Base-by-base conservation (phyloP, 192 early-diverging fungal species). In the Umbelopsis sp. region DNA sequence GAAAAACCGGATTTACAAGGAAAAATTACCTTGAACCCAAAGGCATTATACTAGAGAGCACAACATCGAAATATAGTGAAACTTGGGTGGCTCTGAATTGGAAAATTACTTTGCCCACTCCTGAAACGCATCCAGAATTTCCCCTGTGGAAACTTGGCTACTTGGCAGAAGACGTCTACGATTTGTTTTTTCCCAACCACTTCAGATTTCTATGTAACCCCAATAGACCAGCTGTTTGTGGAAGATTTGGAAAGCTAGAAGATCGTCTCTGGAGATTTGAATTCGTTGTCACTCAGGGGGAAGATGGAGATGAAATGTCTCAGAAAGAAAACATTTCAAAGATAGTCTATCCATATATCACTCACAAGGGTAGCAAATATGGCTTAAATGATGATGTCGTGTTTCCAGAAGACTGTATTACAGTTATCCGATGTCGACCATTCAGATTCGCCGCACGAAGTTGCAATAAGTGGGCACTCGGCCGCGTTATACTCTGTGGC, bases 401-500 rank as follows among this genome's bases (percentile, higher is more conserved):
- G 1, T 66, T 46, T 46, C 65, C 65, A 23, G 65, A 66, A 46
- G 65, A 66, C 16, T 66, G 65, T 20, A 66, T 66, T 16, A 41
- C 33, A 21, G 45, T 46, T 11, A 35, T 66, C 16, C 65, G 65
- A 10, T 66, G 65, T 46, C 23, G 65, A 11, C 44, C 65, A 21
- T 66, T 66, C 15, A 13, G 0, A 47, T 66, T 66, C 35, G 65
- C 65, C 37, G 65, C 65, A 13, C 4, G 65, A 5, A 66, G 46
- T 48, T 66, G 65, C 45, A 66, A 66, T 41, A 66, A 66, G 23
- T 66, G 65, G 65, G 33, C 65, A 12, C 65, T 66, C 37, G 65
- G 65, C 6, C 65, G 65, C 16, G 65, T 66, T 25, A 47, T 66
- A 13, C 65, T 66, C 20, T 46, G 41, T 12, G 65, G 65, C 23